phyloP scores from a whole-genome alignment of 345 rosid genomes.

The Cardamine occulta region DNA sequence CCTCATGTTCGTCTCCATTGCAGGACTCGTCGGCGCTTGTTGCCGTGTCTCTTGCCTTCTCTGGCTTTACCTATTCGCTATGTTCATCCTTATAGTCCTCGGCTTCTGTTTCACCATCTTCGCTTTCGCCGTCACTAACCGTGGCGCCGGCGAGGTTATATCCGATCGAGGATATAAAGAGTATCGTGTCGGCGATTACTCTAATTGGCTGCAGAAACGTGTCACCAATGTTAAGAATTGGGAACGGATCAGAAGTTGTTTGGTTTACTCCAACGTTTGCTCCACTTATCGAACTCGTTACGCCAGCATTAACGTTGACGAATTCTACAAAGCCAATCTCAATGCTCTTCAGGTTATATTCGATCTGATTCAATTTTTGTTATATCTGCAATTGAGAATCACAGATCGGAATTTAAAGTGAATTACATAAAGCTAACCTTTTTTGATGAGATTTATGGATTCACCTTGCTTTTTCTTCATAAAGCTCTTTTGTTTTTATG shows the following conservation, averaged over 20 bases:
- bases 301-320: slow-evolving; percentile 13
- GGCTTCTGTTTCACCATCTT: slow-evolving; percentile 84
- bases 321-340: slow-evolving; percentile 51
- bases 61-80: slow-evolving; percentile 84
- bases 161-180: slow-evolving; percentile 78
- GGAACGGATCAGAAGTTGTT: slow-evolving; percentile 78
- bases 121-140: slow-evolving; percentile 91
- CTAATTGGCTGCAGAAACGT: slow-evolving; percentile 74
- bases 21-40: slow-evolving; percentile 89
- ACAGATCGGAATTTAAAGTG: slow-evolving; percentile 14
- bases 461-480: background rate
- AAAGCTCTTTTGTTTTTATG: slow-evolving; percentile 17
- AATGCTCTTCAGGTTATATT: slow-evolving; percentile 64
- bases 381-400: background rate
- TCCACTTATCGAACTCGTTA: slow-evolving; percentile 46
- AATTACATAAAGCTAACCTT: background rate
- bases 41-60: slow-evolving; percentile 84
- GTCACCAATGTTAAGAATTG: slow-evolving; percentile 63
- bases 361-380: background rate
- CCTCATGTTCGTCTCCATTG: slow-evolving; percentile 81
- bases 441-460: slow-evolving; percentile 3
- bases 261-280: slow-evolving; percentile 66
- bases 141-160: slow-evolving; percentile 77
- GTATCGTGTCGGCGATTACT: slow-evolving; percentile 76
- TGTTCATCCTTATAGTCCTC: slow-evolving; percentile 81